Evolutionary conservation across 1,284 basidiomycete species (phyloP).

Genomic region (Rhodotorula glutinis): DNA sequence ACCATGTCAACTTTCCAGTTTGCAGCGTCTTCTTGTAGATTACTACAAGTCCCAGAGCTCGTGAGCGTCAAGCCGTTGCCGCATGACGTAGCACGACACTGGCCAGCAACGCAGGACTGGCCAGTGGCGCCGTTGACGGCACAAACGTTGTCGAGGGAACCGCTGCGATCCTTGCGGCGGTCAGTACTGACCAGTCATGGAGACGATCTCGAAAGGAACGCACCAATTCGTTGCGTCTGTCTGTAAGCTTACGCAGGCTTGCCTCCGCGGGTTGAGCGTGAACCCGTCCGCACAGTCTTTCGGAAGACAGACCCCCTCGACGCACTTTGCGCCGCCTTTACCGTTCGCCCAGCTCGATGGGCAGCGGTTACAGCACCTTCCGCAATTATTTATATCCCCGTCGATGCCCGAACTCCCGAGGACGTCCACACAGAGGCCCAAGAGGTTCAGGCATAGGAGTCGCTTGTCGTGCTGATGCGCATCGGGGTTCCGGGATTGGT

Average conservation of each 20-base stretch:
- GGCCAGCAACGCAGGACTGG: too few species aligned
- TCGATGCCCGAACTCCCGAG: slow-evolving; percentile 8
- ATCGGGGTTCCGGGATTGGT: too few species aligned
- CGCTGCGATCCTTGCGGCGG: not conserved
- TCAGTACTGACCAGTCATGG: not conserved
- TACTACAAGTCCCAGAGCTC: too few species aligned
- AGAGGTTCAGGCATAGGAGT: not conserved
- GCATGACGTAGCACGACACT: too few species aligned
- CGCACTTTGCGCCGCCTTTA: slow-evolving; percentile 11
- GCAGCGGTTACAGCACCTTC: slow-evolving; percentile 12
- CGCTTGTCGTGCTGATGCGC: slow-evolving; percentile 12
- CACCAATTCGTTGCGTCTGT: slow-evolving; percentile 22
- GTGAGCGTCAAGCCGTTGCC: not conserved
- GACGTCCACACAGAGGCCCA: slow-evolving; percentile 12
- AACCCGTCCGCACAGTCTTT: slow-evolving; percentile 13
- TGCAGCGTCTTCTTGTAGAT: too few species aligned
- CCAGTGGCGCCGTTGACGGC: too few species aligned
- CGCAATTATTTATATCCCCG: slow-evolving; percentile 27
- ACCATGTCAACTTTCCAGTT: too few species aligned
- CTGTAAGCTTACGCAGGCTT: slow-evolving; percentile 11
- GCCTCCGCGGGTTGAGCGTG: slow-evolving; percentile 8
- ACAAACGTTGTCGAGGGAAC: not conserved
- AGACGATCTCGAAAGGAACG: not conserved
- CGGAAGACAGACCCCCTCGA: slow-evolving; percentile 6
- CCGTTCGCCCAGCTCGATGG: slow-evolving; percentile 13